Percentiles rank a stretch among this genome's conserved stretches.
Evolutionary conservation across 768 basidiomycete species (phyloP).

Genomic region (Mycena latifolia): DNA sequence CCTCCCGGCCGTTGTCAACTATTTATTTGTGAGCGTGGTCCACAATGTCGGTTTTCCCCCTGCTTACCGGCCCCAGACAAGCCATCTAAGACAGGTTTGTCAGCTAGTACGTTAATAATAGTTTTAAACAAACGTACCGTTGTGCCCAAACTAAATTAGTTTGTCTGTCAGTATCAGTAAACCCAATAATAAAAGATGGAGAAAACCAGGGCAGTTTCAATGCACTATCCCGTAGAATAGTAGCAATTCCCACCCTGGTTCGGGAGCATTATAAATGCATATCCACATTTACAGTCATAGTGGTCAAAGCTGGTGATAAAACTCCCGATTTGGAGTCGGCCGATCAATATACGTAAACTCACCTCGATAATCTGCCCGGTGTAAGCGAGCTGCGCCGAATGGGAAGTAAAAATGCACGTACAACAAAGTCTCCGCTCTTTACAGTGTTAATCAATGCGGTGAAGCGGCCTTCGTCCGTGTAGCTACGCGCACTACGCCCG

Average conservation of each 20-base stretch:
- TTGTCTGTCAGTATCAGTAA: too few relatives aligned
- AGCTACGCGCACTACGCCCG: conserved; percentile 60
- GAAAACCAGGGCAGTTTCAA: too few relatives aligned
- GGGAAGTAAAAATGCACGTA: conserved; percentile 40
- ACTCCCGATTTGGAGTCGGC: neutral
- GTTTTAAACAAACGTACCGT: conserved; percentile 39
- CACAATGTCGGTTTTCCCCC: neutral
- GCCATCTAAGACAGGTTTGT: conserved; percentile 40
- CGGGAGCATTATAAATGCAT: too few relatives aligned
- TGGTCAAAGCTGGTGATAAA: neutral
- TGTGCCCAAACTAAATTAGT: conserved; percentile 52
- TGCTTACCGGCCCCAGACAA: conserved; percentile 21
- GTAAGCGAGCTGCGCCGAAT: neutral
- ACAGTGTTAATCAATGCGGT: conserved; percentile 54
- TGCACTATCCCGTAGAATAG: too few relatives aligned
- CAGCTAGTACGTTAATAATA: neutral
- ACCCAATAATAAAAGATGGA: too few relatives aligned
- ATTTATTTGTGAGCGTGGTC: neutral
- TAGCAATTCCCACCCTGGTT: too few relatives aligned
- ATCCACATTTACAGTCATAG: too few relatives aligned
- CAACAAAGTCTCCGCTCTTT: conserved; percentile 54
- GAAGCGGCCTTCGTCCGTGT: conserved; percentile 62
- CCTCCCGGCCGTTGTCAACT: conserved; percentile 57
- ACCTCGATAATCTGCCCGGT: neutral
- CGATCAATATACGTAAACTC: neutral